phyloP scores from a whole-genome alignment of 1,139 yeast species.

The Schizosaccharomyces versatilis region DNA sequence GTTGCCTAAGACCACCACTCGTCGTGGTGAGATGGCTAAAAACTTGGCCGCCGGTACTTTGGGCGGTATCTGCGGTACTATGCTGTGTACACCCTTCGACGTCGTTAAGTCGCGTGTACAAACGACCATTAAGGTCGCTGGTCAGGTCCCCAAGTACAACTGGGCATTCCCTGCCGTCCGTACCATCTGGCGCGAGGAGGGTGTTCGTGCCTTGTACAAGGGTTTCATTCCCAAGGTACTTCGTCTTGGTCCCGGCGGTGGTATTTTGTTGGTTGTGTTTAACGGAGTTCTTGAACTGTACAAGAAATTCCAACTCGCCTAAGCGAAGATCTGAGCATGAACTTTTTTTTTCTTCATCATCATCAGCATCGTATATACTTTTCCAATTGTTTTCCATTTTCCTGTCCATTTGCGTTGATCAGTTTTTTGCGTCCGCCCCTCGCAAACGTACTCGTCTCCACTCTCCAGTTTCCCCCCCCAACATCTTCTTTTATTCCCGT shows the following conservation, averaged over 20 bases:
- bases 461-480: too few species aligned
- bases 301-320: background rate
- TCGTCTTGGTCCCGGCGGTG: conserved; percentile 98
- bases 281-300: background rate
- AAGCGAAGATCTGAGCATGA: background rate
- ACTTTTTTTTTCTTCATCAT: background rate
- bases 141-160: conserved; percentile 51
- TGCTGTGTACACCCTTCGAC: conserved; percentile 87
- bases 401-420: background rate
- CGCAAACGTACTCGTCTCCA: too few species aligned
- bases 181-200: conserved; percentile 72
- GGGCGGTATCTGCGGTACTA: conserved; percentile 92
- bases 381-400: background rate
- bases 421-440: background rate
- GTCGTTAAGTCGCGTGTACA: conserved; percentile 95
- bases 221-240: conserved; percentile 93
- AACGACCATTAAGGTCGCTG: conserved; percentile 49
- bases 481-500: too few species aligned
- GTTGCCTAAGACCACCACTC: conserved; percentile 55
- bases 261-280: conserved; percentile 72
- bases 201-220: conserved; percentile 66
- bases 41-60: conserved; percentile 81
- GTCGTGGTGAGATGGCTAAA: conserved; percentile 53
- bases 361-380: background rate
- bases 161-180: conserved; percentile 76